Conservation (phyloP, 805 yeast species). For the Isabelozyma gotoi region DNA sequence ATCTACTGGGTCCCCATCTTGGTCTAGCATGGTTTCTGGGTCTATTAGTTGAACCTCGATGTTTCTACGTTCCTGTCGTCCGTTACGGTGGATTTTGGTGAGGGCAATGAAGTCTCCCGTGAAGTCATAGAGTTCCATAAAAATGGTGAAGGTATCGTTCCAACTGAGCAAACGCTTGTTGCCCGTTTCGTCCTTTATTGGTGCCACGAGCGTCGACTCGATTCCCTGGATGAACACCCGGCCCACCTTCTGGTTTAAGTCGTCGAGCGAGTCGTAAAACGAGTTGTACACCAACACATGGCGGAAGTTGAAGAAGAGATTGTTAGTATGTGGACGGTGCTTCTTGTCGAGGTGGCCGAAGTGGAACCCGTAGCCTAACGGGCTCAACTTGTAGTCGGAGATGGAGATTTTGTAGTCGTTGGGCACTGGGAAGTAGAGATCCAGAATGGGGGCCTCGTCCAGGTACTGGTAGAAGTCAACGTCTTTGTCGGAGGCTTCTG, state of each 20-base stretch:
- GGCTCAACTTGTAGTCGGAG: constrained; percentile 20
- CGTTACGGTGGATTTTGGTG: constrained; percentile 24
- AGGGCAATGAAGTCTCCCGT: constrained; percentile 29
- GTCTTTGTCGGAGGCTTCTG: neutral
- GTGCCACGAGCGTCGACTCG: constrained; percentile 27
- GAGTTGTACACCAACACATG: constrained; percentile 23
- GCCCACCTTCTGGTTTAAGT: constrained; percentile 19
- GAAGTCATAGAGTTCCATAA: constrained; percentile 38
- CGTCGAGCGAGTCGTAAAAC: constrained; percentile 7
- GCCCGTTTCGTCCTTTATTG: constrained; percentile 9
- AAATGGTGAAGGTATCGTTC: constrained; percentile 30
- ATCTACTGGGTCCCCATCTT: constrained; percentile 25
- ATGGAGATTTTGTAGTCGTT: constrained; percentile 23
- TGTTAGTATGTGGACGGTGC: constrained; percentile 9
- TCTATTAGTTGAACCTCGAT: constrained; percentile 24
- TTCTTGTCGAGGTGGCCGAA: constrained; percentile 16
- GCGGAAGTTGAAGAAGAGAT: constrained; percentile 20
- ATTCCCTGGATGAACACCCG: constrained; percentile 17
- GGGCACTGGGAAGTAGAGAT: constrained; percentile 20
- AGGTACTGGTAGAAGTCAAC: constrained; percentile 13
- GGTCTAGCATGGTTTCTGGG: constrained; percentile 30
- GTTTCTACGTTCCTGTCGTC: constrained; percentile 8
- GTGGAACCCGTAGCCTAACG: constrained; percentile 34
- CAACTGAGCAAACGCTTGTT: constrained; percentile 16
- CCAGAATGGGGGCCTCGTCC: constrained; percentile 7